Evolutionary conservation across 2,329 filamentous ascomycete genomes (phyloP).

Genomic region (Fusarium sp.): DNA sequence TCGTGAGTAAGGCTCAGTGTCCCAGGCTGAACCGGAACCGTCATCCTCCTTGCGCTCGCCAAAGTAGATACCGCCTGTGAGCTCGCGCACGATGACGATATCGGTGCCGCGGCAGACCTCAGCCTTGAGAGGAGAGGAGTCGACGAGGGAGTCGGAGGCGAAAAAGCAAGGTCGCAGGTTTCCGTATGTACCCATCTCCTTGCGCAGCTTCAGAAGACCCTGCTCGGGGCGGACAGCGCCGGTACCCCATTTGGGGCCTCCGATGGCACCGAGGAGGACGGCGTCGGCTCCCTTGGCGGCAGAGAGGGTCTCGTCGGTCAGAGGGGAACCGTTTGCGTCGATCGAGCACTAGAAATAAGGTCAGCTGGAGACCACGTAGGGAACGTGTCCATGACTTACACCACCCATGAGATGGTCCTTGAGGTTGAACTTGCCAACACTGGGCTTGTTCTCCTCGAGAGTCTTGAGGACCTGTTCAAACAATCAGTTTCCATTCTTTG

Average conservation of each 20-base stretch:
- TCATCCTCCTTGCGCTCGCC: conserved; percentile 80
- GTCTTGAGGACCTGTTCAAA: conserved; percentile 75
- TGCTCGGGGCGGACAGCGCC: conserved; percentile 90
- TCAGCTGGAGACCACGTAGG: neutral
- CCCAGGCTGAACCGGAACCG: conserved; percentile 78
- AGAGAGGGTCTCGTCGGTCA: conserved; percentile 84
- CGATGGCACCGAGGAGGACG: conserved; percentile 91
- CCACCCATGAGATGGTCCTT: conserved; percentile 91
- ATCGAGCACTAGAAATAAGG: conserved; percentile 77
- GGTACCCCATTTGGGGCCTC: conserved; percentile 96
- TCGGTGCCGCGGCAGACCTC: conserved; percentile 87
- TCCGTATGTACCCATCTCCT: conserved; percentile 92
- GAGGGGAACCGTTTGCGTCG: conserved; percentile 78
- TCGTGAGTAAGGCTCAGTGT: conserved; percentile 88
- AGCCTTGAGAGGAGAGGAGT: conserved; percentile 87
- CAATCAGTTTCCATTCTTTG: neutral
- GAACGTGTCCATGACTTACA: conserved; percentile 65
- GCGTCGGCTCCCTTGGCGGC: conserved; percentile 89
- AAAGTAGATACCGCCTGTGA: conserved; percentile 96
- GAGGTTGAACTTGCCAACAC: conserved; percentile 83
- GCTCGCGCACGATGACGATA: conserved; percentile 91
- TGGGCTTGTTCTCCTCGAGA: conserved; percentile 76
- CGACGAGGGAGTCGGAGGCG: conserved; percentile 85
- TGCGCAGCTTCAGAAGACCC: conserved; percentile 89
- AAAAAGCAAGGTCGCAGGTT: conserved; percentile 98